Percentiles rank a stretch among this genome's conserved stretches.
Conservation (phyloP, 1,139 yeast genomes). For the Taphrina wiesneri region DNA sequence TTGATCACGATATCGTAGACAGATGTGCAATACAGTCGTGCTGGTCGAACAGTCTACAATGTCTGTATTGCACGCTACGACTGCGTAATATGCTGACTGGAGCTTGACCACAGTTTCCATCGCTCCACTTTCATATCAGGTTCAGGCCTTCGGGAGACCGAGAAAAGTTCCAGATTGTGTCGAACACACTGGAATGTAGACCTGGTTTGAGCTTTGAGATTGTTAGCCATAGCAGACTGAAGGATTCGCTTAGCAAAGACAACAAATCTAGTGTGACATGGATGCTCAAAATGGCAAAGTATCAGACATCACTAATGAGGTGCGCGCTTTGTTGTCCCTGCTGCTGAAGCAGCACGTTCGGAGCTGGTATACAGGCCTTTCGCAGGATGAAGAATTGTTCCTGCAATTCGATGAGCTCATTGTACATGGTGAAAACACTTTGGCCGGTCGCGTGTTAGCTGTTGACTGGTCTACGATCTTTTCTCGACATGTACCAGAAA, state of each 20-base stretch:
- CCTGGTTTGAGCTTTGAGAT: too few relatives aligned
- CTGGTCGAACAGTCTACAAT: too few relatives aligned
- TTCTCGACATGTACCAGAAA: not conserved
- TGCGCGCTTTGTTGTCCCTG: conserved; percentile 1
- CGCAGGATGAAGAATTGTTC: conserved; percentile 18
- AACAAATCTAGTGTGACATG: not conserved
- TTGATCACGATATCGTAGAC: too few relatives aligned
- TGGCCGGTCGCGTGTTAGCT: not conserved
- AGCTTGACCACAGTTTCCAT: too few relatives aligned
- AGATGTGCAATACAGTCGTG: too few relatives aligned
- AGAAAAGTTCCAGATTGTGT: too few relatives aligned
- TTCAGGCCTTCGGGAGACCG: too few relatives aligned
- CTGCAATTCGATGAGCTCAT: not conserved
- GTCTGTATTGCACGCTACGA: too few relatives aligned
- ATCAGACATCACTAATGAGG: conserved; percentile 3
- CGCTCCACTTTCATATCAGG: too few relatives aligned
- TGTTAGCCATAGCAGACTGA: not conserved
- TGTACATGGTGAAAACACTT: not conserved
- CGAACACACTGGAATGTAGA: too few relatives aligned
- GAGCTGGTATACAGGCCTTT: conserved; percentile 22
- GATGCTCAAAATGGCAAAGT: not conserved
- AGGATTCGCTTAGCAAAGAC: not conserved
- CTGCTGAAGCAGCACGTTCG: conserved; percentile 26
- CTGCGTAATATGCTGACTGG: too few relatives aligned
- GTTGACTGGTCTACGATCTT: conserved; percentile 17